Evolutionary conservation across 441 rosid genomes (phyloP).

Genomic region (Viola pubescens): DNA sequence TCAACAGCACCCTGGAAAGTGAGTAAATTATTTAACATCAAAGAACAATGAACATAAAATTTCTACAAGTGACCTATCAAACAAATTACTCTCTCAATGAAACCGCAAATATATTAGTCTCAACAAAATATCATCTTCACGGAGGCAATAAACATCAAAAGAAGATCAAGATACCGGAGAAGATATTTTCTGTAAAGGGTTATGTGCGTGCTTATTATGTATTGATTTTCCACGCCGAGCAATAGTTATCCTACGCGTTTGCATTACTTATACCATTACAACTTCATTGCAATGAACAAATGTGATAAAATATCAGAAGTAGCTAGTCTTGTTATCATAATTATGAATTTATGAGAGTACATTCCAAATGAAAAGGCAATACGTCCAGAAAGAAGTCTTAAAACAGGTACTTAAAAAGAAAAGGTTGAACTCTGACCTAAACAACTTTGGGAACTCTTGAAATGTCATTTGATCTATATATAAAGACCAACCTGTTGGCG

Average conservation of each 20-base stretch:
- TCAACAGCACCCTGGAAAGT: constrained; percentile 78
- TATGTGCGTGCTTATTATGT: too few species aligned
- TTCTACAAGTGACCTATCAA: not conserved
- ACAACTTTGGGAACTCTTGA: not conserved
- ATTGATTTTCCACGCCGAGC: too few species aligned
- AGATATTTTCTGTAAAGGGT: not conserved
- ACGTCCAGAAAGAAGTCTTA: not conserved
- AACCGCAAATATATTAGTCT: not conserved
- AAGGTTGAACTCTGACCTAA: not conserved
- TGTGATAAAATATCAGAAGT: not conserved
- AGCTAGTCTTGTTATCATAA: constrained; percentile 4
- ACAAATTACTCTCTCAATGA: not conserved
- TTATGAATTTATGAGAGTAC: not conserved
- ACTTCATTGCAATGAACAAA: not conserved
- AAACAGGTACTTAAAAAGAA: not conserved
- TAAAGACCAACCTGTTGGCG: constrained; percentile 58
- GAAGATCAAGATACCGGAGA: not conserved
- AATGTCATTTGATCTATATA: not conserved
- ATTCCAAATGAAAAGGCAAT: not conserved
- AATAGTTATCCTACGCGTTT: too few species aligned
- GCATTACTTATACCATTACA: not conserved
- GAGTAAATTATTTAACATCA: constrained; percentile 12
- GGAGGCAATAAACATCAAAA: not conserved
- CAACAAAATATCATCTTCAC: not conserved
- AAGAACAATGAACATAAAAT: constrained; percentile 2